Evolutionary conservation across 352 stramenopile genomes (phyloP).

Genomic region (Phytophthora aleatoria): DNA sequence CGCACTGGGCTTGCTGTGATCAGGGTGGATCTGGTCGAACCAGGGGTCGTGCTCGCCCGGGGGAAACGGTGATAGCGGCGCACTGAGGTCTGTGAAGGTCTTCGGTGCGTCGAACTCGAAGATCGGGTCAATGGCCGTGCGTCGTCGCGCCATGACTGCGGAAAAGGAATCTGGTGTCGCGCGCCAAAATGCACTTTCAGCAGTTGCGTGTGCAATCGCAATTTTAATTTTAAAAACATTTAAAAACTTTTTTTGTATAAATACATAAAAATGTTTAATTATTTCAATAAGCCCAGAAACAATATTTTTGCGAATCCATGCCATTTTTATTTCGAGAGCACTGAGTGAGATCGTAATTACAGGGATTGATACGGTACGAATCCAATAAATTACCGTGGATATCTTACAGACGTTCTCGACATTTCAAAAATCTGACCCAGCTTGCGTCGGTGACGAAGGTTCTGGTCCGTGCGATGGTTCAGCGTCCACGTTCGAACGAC

Average conservation of each 20-base stretch:
- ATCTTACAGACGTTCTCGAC: no score
- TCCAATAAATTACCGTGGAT: no score
- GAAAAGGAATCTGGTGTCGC: conserved; percentile 1
- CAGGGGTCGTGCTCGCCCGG: conserved; percentile 52
- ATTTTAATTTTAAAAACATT: background rate
- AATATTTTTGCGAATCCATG: no score
- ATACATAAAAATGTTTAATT: background rate
- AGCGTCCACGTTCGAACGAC: no score
- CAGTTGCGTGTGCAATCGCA: conserved; percentile 1
- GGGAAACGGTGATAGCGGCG: conserved; percentile 16
- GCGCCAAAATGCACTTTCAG: conserved; percentile 2
- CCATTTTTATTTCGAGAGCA: no score
- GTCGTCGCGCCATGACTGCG: conserved; percentile 16
- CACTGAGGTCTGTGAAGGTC: conserved; percentile 57
- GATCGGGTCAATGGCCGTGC: conserved; percentile 47
- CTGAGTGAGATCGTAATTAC: no score
- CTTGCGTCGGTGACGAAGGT: no score
- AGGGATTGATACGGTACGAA: no score
- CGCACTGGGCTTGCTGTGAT: conserved; percentile 64
- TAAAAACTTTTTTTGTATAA: background rate
- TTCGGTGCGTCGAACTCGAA: conserved; percentile 82
- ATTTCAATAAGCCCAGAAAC: no score
- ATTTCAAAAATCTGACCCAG: no score
- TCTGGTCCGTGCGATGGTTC: no score
- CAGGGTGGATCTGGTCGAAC: conserved; percentile 62